Evolutionary conservation across 1,284 basidiomycete genomes (phyloP).

Genomic region (Cutaneotrichosporon spelunceum): DNA sequence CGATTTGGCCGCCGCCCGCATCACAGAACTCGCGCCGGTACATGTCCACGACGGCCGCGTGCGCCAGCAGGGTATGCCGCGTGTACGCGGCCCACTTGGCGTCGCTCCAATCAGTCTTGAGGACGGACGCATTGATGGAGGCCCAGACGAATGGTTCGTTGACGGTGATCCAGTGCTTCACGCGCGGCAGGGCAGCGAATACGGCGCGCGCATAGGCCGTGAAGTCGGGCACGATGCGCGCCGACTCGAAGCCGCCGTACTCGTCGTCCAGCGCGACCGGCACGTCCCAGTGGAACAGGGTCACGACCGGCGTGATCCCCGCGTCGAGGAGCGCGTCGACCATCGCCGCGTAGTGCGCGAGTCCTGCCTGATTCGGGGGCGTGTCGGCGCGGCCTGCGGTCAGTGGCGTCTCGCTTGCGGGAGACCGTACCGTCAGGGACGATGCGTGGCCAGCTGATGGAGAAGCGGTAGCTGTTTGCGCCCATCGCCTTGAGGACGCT

Average conservation of each 20-base stretch:
- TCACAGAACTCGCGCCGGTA: conserved; percentile 27
- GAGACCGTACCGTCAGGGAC: conserved; percentile 57
- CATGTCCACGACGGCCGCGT: conserved; percentile 30
- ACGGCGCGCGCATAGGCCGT: conserved; percentile 63
- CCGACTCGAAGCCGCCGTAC: conserved; percentile 62
- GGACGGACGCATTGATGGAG: conserved; percentile 12
- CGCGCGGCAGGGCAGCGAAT: conserved; percentile 68
- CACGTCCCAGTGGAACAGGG: conserved; percentile 61
- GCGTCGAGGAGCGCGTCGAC: conserved; percentile 60
- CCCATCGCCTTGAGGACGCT: conserved; percentile 60
- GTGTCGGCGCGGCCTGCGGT: too few species aligned
- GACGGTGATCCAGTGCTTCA: conserved; percentile 62
- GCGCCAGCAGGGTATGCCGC: conserved; percentile 24
- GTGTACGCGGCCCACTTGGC: conserved; percentile 10
- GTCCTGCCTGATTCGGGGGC: too few species aligned
- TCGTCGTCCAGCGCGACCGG: conserved; percentile 65
- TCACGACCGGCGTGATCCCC: conserved; percentile 49
- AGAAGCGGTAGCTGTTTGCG: conserved; percentile 61
- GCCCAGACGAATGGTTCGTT: conserved; percentile 41
- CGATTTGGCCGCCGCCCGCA: conserved; percentile 28
- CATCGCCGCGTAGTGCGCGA: too few species aligned
- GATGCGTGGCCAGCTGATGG: conserved; percentile 64
- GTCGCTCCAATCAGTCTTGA: conserved; percentile 12
- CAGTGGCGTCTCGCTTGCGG: too few species aligned
- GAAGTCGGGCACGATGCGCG: conserved; percentile 58